Evolutionary conservation across 768 basidiomycete genomes (phyloP), one percentile per base, ranked within the genome.

Genomic region (Leccinum subgranulosum): DNA sequence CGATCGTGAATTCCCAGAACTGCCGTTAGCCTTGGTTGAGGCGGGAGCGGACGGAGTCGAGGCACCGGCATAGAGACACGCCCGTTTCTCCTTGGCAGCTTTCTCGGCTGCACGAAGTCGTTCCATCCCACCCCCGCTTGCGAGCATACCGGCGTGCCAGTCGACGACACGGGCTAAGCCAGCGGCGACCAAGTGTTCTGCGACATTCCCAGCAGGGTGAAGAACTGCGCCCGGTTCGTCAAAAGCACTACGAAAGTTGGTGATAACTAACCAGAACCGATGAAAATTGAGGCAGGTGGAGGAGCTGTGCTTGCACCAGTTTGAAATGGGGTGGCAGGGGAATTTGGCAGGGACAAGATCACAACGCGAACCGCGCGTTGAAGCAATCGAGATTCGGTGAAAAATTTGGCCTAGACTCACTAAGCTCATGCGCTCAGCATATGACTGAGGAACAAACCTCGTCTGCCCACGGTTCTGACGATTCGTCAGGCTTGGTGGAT

Each of bases 131-230:
- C 94, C 94, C 52, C 81, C 78, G 53, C 79, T 82, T 1, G 92
- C 85, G 21, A 99, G 84, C 82, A 98, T 89, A 21, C 95, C 95
- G 15, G 96, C 94, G 71, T 99, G 96, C 95, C 95, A 98, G 69
- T 96, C 95, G 57, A 98, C 88, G 51, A 98, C 82, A 56, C 92
- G 88, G 17, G 95, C 96, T 2, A 98, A 79, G 28, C 96, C 95
- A 47, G 84, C 83, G 4, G 81, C 83, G 28, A 93, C 85, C 39
- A 99, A 79, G 72, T 90, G 86, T 64, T 96, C 92, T 12, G 94
- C 94, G 25, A 99, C 88, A 73, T 97, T 97, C 31, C 96, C 96
- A 17, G 87, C 91, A 9, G 96, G 94, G 69, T 98, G 96, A 43
- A 91, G 75, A 12, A 92, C 89, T 91, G 47, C 2, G 29, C 9